phyloP scores from a whole-genome alignment of 2,329 filamentous ascomycete species.

The Colletotrichum cuscutae region DNA sequence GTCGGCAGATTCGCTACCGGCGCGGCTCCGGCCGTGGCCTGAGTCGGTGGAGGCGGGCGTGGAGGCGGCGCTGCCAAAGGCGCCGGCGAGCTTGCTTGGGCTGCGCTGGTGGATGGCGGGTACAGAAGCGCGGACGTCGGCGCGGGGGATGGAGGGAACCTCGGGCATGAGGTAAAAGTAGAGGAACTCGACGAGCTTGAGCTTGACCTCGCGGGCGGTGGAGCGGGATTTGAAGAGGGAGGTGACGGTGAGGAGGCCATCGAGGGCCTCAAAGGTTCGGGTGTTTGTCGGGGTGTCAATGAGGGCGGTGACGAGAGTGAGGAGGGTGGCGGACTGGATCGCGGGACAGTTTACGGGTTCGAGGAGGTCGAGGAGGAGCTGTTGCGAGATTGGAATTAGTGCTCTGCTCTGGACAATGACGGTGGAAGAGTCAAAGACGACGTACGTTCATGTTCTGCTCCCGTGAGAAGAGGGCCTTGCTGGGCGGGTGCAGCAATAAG shows the following conservation, averaged over 20 bases:
- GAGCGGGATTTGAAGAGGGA: conserved; percentile 91
- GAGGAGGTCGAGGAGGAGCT: conserved; percentile 92
- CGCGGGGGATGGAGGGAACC: conserved; percentile 66
- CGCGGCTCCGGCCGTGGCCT: conserved; percentile 44
- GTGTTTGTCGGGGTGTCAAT: conserved; percentile 89
- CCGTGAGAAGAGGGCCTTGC: conserved; percentile 84
- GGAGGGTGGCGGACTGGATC: conserved; percentile 89
- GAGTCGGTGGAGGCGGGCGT: conserved; percentile 41
- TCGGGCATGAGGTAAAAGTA: conserved; percentile 99
- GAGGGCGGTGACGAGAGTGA: conserved; percentile 89
- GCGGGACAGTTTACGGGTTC: conserved; percentile 92
- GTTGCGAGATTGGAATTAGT: neutral
- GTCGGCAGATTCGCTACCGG: conserved; percentile 49
- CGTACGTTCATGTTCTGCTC: conserved; percentile 94
- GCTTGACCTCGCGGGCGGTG: conserved; percentile 88
- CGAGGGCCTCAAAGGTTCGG: conserved; percentile 89
- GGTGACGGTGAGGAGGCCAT: conserved; percentile 91
- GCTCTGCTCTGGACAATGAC: neutral
- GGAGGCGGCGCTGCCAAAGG: conserved; percentile 55
- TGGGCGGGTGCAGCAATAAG: conserved; percentile 89
- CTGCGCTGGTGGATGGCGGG: conserved; percentile 71
- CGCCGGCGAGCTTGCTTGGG: conserved; percentile 73
- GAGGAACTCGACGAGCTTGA: conserved; percentile 95
- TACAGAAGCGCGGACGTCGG: conserved; percentile 55
- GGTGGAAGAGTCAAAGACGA: conserved; percentile 17